Base-by-base conservation (phyloP, 1,284 basidiomycete genomes). In the Marasmius sp. region DNA sequence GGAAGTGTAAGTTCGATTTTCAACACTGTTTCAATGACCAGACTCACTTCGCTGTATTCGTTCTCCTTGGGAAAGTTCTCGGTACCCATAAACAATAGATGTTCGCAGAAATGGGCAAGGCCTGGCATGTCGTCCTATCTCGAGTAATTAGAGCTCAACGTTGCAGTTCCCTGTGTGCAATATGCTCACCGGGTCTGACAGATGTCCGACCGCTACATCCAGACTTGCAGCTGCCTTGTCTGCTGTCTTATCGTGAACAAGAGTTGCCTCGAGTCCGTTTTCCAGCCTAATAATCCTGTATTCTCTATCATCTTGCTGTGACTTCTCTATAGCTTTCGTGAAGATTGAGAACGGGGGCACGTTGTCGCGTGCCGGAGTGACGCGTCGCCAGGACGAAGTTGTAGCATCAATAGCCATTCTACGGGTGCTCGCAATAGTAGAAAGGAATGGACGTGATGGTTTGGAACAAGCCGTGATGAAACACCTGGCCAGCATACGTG, bases 151-250 rank as follows among this genome's bases (percentile, higher is more conserved):
- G 43, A 27, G 27, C 27, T 50, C n/a, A 12, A 36, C 8, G 11
- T 50, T 49, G 12, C 38, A 20, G 61, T 14, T 57, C 53, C 36
- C 41, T 36, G 38, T 34, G 63, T 37, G 5, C 34, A 37, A 18
- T 41, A 36, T 16, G 82, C 92, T 77, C 70, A 93, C 94, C 6
- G 97, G 97, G 74, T 99, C 97, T 49, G 85, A 88, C 62, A 99
- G 78, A 76, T 99, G 97, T 2, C 97, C 97, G 0, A 98, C 95
- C 18, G 92, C 92, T 52, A 99, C 95, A 77, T 97, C 94, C 75
- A 99, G 83, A 69, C 94, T 95, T 0, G 97, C 97, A 0, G 95
- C 94, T 6, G 95, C 92, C 79, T 97, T 98, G 79, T 99, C 97
- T 6, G 95, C 89, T 68, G 89, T 88, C 0, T 85, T 78, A 73